A percentile compares a stretch with the other conserved stretches of the same genome.
Evolutionary conservation across 2,329 filamentous ascomycete species (phyloP).

Genomic region (Macrophomina phaseolina): DNA sequence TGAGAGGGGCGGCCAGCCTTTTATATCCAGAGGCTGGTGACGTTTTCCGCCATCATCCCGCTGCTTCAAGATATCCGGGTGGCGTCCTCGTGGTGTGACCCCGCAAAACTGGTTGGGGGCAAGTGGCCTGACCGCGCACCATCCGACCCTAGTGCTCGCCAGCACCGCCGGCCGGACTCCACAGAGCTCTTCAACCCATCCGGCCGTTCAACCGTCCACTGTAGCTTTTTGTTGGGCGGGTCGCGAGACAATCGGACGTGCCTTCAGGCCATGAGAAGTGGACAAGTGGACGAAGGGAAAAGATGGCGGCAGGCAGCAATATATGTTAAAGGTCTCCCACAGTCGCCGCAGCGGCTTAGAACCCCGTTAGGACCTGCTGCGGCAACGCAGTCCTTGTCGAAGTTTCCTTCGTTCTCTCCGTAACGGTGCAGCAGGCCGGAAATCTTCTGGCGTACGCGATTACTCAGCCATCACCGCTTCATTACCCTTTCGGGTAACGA

Average conservation of each 20-base stretch:
- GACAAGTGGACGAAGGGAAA: too few relatives aligned
- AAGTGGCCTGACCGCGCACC: constrained; percentile 18
- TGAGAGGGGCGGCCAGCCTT: not conserved
- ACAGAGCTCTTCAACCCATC: constrained; percentile 13
- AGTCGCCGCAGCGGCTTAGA: not conserved
- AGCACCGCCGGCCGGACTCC: not conserved
- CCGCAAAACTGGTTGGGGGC: constrained; percentile 19
- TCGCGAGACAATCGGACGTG: constrained; percentile 10
- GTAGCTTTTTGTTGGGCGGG: constrained; percentile 14
- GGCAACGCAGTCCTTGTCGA: not conserved
- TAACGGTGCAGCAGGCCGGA: not conserved
- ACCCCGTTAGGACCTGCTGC: not conserved
- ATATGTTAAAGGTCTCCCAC: not conserved
- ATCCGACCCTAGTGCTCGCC: constrained; percentile 4
- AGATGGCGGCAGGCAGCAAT: not conserved
- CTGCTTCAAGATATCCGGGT: not conserved
- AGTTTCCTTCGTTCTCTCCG: not conserved
- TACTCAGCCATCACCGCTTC: constrained; percentile 1
- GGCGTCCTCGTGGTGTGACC: constrained; percentile 21
- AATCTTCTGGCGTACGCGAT: not conserved
- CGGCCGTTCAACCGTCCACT: not conserved
- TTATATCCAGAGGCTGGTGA: not conserved
- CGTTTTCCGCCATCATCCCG: not conserved
- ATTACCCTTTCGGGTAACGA: constrained; percentile 13
- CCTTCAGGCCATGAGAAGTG: not conserved